phyloP scores from a whole-genome alignment of 1,139 yeast genomes.

The Eremothecium gossypii region DNA sequence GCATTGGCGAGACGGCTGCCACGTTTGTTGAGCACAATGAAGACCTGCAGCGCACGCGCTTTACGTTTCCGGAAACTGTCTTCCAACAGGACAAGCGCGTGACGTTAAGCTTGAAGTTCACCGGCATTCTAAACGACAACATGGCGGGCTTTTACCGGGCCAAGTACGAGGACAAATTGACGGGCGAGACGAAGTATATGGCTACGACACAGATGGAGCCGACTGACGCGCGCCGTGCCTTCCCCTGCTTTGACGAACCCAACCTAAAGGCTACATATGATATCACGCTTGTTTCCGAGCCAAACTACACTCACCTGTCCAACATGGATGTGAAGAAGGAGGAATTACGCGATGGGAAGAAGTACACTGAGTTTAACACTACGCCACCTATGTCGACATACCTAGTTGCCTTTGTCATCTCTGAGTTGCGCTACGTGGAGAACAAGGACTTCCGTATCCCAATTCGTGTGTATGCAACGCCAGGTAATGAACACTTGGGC shows the following conservation, averaged over 20 bases:
- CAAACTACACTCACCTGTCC: conserved; percentile 56
- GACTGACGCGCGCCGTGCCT: conserved; percentile 75
- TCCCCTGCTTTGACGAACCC: conserved; percentile 89
- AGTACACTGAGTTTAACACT: conserved; percentile 45
- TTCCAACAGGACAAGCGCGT: conserved; percentile 34
- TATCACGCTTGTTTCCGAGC: conserved; percentile 48
- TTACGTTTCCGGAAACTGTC: conserved; percentile 42
- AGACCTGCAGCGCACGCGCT: conserved; percentile 55
- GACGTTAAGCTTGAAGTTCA: conserved; percentile 46
- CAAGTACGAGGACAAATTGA: conserved; percentile 48
- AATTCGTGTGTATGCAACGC: conserved; percentile 72
- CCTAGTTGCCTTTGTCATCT: conserved; percentile 71
- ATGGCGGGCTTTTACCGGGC: conserved; percentile 83
- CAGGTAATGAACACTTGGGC: conserved; percentile 60
- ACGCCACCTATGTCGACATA: conserved; percentile 80
- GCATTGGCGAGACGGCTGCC: conserved; percentile 33
- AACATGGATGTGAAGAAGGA: conserved; percentile 56
- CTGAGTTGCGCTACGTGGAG: conserved; percentile 71
- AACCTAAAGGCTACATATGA: conserved; percentile 65
- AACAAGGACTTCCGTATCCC: conserved; percentile 60
- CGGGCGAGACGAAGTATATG: conserved; percentile 54
- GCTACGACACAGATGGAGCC: conserved; percentile 84
- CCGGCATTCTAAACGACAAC: conserved; percentile 63
- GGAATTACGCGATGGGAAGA: conserved; percentile 42
- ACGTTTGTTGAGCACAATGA: conserved; percentile 36